Base-by-base conservation (phyloP, 495 filamentous ascomycete species). In the Aspergillus homomorphus region DNA sequence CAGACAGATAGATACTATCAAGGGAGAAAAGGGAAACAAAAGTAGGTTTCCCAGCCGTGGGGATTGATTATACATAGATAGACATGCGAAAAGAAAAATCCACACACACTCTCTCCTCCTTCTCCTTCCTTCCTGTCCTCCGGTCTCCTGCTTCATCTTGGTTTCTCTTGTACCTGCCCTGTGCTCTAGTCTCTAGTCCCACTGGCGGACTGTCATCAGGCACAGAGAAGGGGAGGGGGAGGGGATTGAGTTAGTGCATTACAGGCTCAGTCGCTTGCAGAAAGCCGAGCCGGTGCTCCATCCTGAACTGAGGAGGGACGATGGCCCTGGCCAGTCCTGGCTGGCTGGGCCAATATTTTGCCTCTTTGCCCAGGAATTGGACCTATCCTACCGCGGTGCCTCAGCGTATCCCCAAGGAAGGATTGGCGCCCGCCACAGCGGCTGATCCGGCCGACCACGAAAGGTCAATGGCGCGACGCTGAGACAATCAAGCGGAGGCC, bases 401-500 rank as follows among this genome's bases (percentile, higher is more conserved):
- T 38, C 33, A 12, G 8, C 33, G 33, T 2, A 2, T 9, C n/a
- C 33, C 6, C 8, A 38, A 38, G 33, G 33, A 38, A 9, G 33
- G 12, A 38, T 38, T 7, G 33, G 33, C 33, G 33, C 33, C 33
- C 33, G 33, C 33, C 33, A 38, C 33, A 38, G 33, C 33, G 33
- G 33, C 33, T 38, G 33, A 38, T 38, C 55, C 45, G 57, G 45
- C 26, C 21, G 43, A 44, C 15, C 38, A 38, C 18, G 7, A 41
- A 18, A 22, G 43, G 23, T 50, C 44, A 62, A 42, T 62, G 55
- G 60, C 45, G 42, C 45, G 51, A 56, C 4, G 51, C 46, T 64
- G 62, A 64, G 61, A 64, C 62, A 58, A 52, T 41, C 21, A 41
- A 51, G 61, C 48, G 52, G 57, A 54, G 53, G 53, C 23, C 38